Base-by-base conservation (phyloP, 2,329 filamentous ascomycete genomes). In the Clarireedia monteithiana region DNA sequence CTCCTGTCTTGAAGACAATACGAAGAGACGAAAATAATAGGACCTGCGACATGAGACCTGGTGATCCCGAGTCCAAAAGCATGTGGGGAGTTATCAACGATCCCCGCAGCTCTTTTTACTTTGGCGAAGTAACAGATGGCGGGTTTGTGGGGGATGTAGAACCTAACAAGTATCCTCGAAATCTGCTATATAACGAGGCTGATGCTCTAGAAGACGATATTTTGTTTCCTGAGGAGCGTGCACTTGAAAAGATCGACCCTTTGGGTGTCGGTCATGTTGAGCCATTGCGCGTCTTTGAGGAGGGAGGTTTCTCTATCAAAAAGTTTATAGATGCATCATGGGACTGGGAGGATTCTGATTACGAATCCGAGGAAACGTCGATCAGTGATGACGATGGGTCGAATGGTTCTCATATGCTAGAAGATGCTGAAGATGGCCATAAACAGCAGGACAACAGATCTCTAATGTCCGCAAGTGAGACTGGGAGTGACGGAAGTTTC, bases 191-290 rank as follows among this genome's bases (percentile, higher is more conserved):
- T 57, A 71, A 66, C 7, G 69, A 74, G 48, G 69, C 70, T 2
- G 72, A 76, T 59, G 67, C 65, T 34, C 56, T 72, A 9, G 73
- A 75, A 61, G 73, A 75, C 48, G 64, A 64, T 4, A 63, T 75
- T 6, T 63, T 75, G 4, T 75, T 75, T 54, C 71, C 72, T 0
- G 67, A 72, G 44, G 70, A 74, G 53, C 50, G 54, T 26, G 17
- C 51, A 7, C 12, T 26, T 3, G 48, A 57, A n/a, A 30, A 20
- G 17, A 14, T 24, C 6, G 26, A 20, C 20, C 20, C 34, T 5
- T 49, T 42, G 15, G 14, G 54, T 6, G 50, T 63, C 51, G 56
- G 59, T 1, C 55, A 51, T 26, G 42, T 53, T 14, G 54, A 58
- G 7, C 53, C 58, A 9, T 40, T 61, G 27, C 50, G 26, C n/a